These are phyloP conservation scores for Syzygium aromaticum DNA, from an alignment of 345 rosid genomes.

Conservation along the genomic window DNA sequence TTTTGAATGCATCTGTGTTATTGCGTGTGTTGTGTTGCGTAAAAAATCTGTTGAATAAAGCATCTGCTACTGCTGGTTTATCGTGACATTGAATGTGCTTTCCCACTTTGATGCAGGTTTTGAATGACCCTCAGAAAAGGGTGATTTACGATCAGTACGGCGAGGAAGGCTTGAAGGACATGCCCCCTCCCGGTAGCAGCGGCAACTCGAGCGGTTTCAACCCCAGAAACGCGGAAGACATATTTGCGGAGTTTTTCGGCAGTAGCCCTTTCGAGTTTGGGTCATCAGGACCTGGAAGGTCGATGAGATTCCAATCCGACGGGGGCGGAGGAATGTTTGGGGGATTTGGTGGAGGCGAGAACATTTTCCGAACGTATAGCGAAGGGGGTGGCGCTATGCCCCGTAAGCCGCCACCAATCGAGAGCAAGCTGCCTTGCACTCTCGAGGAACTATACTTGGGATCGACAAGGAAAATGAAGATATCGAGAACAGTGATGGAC, in stretches of 20 bases:
- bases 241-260: constrained; percentile 91
- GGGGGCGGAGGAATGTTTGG: constrained; percentile 60
- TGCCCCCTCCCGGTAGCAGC: constrained; percentile 46
- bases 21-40: background rate
- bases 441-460: constrained; percentile 86
- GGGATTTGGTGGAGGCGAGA: constrained; percentile 41
- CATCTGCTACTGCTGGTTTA: background rate
- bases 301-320: constrained; percentile 68
- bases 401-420: constrained; percentile 84
- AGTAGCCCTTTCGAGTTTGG: constrained; percentile 84
- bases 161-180: constrained; percentile 87
- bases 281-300: constrained; percentile 60
- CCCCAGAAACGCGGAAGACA: constrained; percentile 95
- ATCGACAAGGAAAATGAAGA: constrained; percentile 96
- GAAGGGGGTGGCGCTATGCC: constrained; percentile 33
- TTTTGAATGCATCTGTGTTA: background rate
- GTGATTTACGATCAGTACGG: constrained; percentile 77
- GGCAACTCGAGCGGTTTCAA: constrained; percentile 57
- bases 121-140: constrained; percentile 85
- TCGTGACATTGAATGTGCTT: background rate
- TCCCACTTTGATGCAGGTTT: constrained; percentile 35
- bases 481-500: constrained; percentile 76
- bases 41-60: background rate
- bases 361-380: constrained; percentile 53
- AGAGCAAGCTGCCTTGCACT: constrained; percentile 84